Percentiles rank a stretch among this genome's conserved stretches.
phyloP scores from a whole-genome alignment of 2,329 filamentous ascomycete genomes.

The Penicillium italicum region DNA sequence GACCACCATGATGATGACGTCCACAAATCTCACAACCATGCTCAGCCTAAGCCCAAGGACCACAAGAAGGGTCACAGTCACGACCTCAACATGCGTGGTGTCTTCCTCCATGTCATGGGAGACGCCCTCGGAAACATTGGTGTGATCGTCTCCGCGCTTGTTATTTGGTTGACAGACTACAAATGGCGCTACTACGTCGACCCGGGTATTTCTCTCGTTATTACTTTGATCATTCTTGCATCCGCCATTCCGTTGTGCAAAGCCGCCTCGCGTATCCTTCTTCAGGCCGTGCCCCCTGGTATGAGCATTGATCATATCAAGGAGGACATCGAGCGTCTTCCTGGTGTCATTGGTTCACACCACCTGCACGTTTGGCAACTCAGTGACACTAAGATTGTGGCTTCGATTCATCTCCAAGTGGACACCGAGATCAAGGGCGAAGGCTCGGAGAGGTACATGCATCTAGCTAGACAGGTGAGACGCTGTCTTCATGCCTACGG shows the following conservation, averaged over 20 bases:
- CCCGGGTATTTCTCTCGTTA: constrained; percentile 86
- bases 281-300: constrained; percentile 89
- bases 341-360: constrained; percentile 85
- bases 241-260: constrained; percentile 52
- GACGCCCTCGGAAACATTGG: constrained; percentile 49
- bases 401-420: constrained; percentile 89
- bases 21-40: constrained; percentile 75
- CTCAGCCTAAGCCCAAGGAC: constrained; percentile 61
- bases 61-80: constrained; percentile 51
- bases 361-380: constrained; percentile 98
- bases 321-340: constrained; percentile 80
- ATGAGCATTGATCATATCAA: constrained; percentile 87
- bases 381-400: constrained; percentile 89
- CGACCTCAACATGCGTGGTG: constrained; percentile 86
- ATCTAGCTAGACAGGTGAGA: constrained; percentile 74
- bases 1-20: constrained; percentile 32
- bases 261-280: constrained; percentile 67
- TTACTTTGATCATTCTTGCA: constrained; percentile 69
- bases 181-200: constrained; percentile 83
- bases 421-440: constrained; percentile 83
- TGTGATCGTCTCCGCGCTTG: constrained; percentile 62
- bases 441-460: constrained; percentile 79
- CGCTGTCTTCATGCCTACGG: constrained; percentile 91
- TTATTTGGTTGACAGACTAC: constrained; percentile 88
- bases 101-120: constrained; percentile 60